These are phyloP conservation scores for Saccharomyces hybrid DNA, from an alignment of 1,139 yeast genomes.

Conservation along the genomic window DNA sequence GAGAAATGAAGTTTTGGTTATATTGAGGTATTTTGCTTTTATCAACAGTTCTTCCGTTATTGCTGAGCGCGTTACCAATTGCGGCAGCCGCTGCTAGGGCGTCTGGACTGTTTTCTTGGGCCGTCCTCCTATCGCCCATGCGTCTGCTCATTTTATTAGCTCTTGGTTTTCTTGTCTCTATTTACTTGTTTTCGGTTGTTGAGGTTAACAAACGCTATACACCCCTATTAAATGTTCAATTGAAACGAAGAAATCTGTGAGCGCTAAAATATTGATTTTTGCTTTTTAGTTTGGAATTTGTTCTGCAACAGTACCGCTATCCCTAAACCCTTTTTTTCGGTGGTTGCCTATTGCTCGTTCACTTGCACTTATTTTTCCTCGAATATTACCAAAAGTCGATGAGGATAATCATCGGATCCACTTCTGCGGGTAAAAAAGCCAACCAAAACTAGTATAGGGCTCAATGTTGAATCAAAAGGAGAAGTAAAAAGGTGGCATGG, in stretches of 20 bases:
- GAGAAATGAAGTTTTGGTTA: conserved; percentile 4
- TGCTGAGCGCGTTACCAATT: conserved; percentile 31
- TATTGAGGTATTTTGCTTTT: conserved; percentile 21
- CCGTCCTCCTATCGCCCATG: neutral
- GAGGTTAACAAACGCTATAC: neutral
- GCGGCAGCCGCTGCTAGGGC: conserved; percentile 42
- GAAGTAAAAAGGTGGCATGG: neutral
- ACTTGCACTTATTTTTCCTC: neutral
- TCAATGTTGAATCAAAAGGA: neutral
- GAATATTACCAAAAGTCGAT: neutral
- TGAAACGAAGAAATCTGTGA: conserved; percentile 7
- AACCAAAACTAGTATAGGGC: neutral
- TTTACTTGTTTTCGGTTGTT: neutral
- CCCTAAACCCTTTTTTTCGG: neutral
- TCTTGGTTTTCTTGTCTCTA: neutral
- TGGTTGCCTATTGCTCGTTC: neutral
- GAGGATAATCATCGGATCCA: neutral
- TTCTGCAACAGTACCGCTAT: neutral
- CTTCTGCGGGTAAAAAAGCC: neutral
- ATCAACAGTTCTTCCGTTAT: conserved; percentile 23
- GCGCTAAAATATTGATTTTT: neutral
- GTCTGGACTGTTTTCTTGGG: conserved; percentile 22
- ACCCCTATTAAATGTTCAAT: conserved; percentile 4
- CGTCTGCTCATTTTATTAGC: neutral
- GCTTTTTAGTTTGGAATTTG: neutral